Percentiles rank a stretch among this genome's conserved stretches.
These are phyloP conservation scores for Candida nonsorbophila DNA, from an alignment of 805 yeast genomes.

Conservation along the genomic window DNA sequence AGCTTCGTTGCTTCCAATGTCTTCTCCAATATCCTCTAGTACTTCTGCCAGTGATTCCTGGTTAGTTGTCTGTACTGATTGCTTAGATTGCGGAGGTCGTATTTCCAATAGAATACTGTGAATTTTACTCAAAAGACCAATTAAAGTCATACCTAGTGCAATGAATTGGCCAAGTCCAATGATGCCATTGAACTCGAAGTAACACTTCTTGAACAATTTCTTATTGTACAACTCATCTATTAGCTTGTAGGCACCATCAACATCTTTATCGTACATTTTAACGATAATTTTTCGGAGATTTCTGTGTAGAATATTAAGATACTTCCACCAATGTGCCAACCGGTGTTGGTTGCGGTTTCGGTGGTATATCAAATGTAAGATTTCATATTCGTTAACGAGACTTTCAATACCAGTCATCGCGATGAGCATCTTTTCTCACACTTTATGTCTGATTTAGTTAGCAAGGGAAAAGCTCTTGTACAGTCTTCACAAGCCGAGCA, in stretches of 20 bases:
- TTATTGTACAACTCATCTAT: constrained; percentile 3
- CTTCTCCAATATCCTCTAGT: constrained; percentile 12
- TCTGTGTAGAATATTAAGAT: constrained; percentile 59
- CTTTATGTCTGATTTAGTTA: neutral
- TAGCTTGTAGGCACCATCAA: constrained; percentile 2
- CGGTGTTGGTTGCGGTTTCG: constrained; percentile 76
- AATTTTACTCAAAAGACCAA: constrained; percentile 45
- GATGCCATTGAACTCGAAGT: constrained; percentile 59
- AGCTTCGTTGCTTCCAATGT: constrained; percentile 2
- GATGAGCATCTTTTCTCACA: neutral
- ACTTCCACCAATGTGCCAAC: constrained; percentile 71
- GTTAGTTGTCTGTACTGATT: neutral
- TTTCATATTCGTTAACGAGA: constrained; percentile 45
- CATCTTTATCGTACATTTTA: neutral
- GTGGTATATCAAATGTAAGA: constrained; percentile 61
- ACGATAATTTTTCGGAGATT: constrained; percentile 37
- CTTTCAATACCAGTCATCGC: neutral
- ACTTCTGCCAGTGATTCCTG: neutral
- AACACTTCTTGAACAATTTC: constrained; percentile 42
- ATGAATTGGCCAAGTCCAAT: constrained; percentile 73
- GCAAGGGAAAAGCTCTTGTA: constrained; percentile 38
- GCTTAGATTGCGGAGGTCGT: too few relatives aligned
- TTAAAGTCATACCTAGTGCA: constrained; percentile 61
- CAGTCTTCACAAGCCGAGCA: constrained; percentile 47
- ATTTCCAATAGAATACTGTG: constrained; percentile 2